phyloP scores from a whole-genome alignment of 768 basidiomycete genomes.

The Lactifluus hygrophoroides region DNA sequence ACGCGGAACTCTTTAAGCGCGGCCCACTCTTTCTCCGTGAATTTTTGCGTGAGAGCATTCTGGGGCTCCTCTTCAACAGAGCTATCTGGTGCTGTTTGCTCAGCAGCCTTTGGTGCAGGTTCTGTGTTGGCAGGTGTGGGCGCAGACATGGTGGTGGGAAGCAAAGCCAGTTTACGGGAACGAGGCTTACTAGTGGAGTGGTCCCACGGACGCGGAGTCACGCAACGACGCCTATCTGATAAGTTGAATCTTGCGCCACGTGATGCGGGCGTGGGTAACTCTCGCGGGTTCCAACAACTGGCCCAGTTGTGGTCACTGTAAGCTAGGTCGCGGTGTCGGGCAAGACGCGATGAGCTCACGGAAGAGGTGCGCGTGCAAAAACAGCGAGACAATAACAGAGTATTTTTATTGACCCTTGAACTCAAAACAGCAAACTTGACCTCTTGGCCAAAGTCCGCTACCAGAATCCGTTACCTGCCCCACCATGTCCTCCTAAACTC shows the following conservation, averaged over 20 bases:
- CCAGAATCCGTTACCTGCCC: conserved; percentile 87
- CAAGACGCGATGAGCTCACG: conserved; percentile 39
- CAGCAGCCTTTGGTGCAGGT: conserved; percentile 8
- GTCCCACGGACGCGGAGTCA: background rate
- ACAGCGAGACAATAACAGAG: background rate
- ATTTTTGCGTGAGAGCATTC: conserved; percentile 58
- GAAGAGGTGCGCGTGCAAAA: conserved; percentile 36
- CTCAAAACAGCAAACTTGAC: conserved; percentile 63
- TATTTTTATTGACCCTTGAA: background rate
- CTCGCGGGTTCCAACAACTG: too few relatives aligned
- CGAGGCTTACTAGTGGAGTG: background rate
- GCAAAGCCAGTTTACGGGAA: too few relatives aligned
- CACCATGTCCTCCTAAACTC: conserved; percentile 95
- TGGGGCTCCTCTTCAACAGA: conserved; percentile 43
- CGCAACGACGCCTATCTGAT: conserved; percentile 2
- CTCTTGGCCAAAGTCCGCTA: conserved; percentile 90
- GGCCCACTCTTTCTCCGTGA: conserved; percentile 64
- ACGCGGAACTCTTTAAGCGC: conserved; percentile 65
- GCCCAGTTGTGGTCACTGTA: too few relatives aligned
- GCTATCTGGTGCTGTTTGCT: conserved; percentile 12
- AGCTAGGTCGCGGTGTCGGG: too few relatives aligned
- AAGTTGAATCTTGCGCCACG: background rate
- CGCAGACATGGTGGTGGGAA: conserved; percentile 10
- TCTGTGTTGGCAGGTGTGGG: background rate
- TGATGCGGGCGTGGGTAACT: background rate